A percentile compares a stretch with the other conserved stretches of the same genome.
These are phyloP conservation scores for Saccharomyces hybrid DNA, from an alignment of 1,139 yeast genomes.

Conservation along the genomic window DNA sequence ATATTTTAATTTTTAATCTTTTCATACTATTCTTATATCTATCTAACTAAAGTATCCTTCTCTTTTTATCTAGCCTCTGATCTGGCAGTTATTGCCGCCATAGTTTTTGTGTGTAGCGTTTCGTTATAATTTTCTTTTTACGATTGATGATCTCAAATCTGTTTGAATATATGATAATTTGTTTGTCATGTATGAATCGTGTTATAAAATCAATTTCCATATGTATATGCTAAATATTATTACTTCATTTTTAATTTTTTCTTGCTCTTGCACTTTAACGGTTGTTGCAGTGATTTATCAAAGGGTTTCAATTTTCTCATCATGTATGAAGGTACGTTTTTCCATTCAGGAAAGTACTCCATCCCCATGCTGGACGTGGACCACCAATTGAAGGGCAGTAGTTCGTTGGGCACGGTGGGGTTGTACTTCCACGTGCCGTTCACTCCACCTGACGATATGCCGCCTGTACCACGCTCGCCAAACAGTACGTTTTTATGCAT, in stretches of 20 bases:
- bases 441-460: constrained; percentile 27
- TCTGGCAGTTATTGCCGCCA: no score
- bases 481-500: constrained; percentile 11
- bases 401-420: constrained; percentile 20
- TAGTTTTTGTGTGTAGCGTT: no score
- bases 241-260: no score
- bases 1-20: constrained; percentile 1
- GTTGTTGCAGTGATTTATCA: no score
- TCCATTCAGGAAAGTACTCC: constrained; percentile 31
- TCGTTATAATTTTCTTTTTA: no score
- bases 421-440: constrained; percentile 28
- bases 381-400: constrained; percentile 26
- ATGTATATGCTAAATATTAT: neutral
- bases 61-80: no score
- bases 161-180: no score
- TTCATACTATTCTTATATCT: neutral
- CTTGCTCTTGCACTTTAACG: no score
- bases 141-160: no score
- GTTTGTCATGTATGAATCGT: no score
- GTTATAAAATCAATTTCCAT: no score
- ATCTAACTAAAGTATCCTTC: constrained; percentile 1
- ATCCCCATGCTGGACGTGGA: constrained; percentile 26
- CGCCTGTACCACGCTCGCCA: constrained; percentile 23
- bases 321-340: constrained; percentile 21
- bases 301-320: constrained; percentile 24